Conservation (phyloP, 345 rosid genomes). For the Isatis tinctoria region DNA sequence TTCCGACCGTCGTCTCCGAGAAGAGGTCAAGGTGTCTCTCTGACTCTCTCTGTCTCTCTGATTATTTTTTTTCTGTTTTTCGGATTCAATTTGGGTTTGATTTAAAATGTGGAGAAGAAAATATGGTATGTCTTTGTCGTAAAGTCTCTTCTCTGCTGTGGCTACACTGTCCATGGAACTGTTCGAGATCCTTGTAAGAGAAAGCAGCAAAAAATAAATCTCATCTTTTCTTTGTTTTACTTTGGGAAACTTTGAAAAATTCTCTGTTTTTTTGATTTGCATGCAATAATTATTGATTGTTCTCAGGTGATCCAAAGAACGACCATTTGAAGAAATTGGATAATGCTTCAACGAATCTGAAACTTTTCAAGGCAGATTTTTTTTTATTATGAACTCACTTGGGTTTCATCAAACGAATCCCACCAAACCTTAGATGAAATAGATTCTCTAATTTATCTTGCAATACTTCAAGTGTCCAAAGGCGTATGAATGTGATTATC, state of each 20-base stretch:
- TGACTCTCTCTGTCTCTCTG: no score
- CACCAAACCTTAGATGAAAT: no score
- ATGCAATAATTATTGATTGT: not conserved
- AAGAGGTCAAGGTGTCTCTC: no score
- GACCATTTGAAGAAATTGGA: constrained; percentile 42
- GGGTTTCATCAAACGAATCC: no score
- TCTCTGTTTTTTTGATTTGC: constrained; percentile 15
- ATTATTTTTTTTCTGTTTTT: no score
- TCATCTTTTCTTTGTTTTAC: not conserved
- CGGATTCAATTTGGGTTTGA: no score
- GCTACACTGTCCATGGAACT: constrained; percentile 52
- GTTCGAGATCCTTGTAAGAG: constrained; percentile 50
- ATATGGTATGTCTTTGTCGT: no score
- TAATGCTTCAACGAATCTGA: constrained; percentile 36
- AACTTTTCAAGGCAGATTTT: constrained; percentile 44
- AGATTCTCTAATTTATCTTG: no score
- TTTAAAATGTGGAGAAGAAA: no score
- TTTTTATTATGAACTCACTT: constrained; percentile 34
- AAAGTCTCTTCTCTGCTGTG: constrained; percentile 52
- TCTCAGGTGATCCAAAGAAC: constrained; percentile 42
- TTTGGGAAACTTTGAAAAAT: not conserved
- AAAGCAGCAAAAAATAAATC: not conserved
- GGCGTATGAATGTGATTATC: no score
- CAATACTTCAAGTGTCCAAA: no score
- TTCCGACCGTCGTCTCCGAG: no score